Evolutionary conservation across 2,329 filamentous ascomycete species (phyloP).

Genomic region (Calonectria hawksworthii): DNA sequence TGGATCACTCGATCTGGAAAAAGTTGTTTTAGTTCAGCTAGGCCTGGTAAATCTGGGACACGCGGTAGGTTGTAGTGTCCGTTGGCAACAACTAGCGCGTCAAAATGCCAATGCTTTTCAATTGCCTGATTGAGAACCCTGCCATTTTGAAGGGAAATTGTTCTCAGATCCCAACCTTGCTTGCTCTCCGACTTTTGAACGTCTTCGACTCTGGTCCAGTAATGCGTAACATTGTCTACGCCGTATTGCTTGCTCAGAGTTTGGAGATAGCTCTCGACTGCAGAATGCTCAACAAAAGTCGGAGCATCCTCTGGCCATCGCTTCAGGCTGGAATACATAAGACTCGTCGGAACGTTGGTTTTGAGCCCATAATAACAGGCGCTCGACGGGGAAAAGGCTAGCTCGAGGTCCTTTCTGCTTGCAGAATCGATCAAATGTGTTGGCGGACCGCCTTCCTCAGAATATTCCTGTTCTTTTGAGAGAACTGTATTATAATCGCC

Average conservation of each 20-base stretch:
- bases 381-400: not conserved
- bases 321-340: conserved; percentile 8
- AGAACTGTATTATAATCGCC: not conserved
- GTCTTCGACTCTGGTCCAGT: conserved; percentile 1
- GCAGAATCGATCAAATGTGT: not conserved
- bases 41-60: conserved; percentile 26
- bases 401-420: not conserved
- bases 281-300: not conserved
- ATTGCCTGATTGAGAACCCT: not conserved
- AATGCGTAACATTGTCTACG: not conserved
- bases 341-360: conserved; percentile 2
- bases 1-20: conserved; percentile 23
- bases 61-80: conserved; percentile 36
- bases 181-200: not conserved
- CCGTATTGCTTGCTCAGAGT: not conserved
- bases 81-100: conserved; percentile 31
- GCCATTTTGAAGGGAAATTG: not conserved
- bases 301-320: not conserved
- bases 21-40: conserved; percentile 19
- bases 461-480: not conserved
- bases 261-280: conserved; percentile 4
- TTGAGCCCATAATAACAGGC: conserved; percentile 3
- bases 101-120: conserved; percentile 17
- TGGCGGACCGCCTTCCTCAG: not conserved
- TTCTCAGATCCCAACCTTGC: not conserved